Evolutionary conservation across 1,284 basidiomycete genomes (phyloP), one percentile per base, ranked within the genome.

Genomic region (Cutaneotrichosporon sp.): DNA sequence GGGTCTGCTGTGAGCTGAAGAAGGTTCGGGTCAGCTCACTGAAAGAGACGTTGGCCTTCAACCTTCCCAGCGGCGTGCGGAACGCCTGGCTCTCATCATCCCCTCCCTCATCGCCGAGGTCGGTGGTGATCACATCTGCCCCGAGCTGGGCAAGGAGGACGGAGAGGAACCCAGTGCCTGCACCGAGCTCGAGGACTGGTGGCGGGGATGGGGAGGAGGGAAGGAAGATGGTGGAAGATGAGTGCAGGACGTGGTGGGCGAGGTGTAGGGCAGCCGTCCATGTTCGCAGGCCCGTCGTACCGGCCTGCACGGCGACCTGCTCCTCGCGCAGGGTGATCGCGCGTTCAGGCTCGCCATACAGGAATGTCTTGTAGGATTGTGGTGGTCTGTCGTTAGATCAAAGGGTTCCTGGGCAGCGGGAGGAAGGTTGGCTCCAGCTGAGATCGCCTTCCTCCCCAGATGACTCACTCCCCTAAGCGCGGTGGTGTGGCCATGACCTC

Each of bases 41-140:
- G 16, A 78, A 59, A 22, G 59, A 47, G 14, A 79, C 58, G 57
- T 80, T 80, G 18, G 55, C 58, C 18, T 55, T 47, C 33, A 80
- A 59, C 11, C 70, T 55, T 0, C 53, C 67, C 22, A 80, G 56
- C 1, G 78, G 78, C 14, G 74, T 70, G 42, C 69, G 59, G 9
- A 64, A 31, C 8, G 75, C 78, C 33, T 82, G 78, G 58, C 69
- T 68, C 25, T 75, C 70, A n/a, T 75, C 75, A 34, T 76, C 76
- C 25, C 76, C 74, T 10, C 63, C 82, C 4, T 77, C 77, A 4
- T 77, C 73, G 13, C 69, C 74, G 34, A 77, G 73, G 62, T 85
- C 86, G 25, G 86, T 86, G 29, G 87, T 86, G 11, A 93, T 78
- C 75, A 99, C 97, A 73, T 94, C 88, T 78, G 58, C 45, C 0